Conservation (phyloP, 345 rosid genomes). For the Salix koriyanagi region DNA sequence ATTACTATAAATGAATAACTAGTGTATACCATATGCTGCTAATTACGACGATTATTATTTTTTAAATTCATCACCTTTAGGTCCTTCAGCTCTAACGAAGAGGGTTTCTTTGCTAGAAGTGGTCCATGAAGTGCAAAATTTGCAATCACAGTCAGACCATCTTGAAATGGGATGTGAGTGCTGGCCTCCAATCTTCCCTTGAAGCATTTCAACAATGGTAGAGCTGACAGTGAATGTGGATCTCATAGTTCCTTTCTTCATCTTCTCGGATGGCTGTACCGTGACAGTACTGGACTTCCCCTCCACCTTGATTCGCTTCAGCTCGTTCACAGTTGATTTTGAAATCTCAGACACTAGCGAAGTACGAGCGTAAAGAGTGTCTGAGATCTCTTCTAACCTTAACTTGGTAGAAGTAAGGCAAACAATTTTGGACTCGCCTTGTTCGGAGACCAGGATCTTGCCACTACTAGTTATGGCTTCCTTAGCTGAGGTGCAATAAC, state of each 20-base stretch:
- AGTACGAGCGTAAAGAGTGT: conserved; percentile 75
- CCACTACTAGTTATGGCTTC: conserved; percentile 55
- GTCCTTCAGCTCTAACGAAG: conserved; percentile 63
- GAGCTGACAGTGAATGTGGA: conserved; percentile 52
- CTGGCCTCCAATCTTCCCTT: conserved; percentile 45
- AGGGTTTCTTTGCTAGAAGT: conserved; percentile 52
- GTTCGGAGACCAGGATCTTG: conserved; percentile 74
- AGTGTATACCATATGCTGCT: too few species aligned
- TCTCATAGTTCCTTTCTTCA: conserved; percentile 32
- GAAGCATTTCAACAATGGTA: conserved; percentile 63
- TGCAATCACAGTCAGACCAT: conserved; percentile 96
- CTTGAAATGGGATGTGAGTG: conserved; percentile 44
- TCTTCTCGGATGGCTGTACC: conserved; percentile 28
- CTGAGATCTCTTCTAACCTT: conserved; percentile 81
- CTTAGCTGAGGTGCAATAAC: conserved; percentile 67
- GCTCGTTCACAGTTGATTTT: conserved; percentile 22
- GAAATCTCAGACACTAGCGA: conserved; percentile 46
- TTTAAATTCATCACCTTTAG: conserved; percentile 26
- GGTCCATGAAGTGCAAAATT: conserved; percentile 69
- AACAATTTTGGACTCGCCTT: conserved; percentile 73
- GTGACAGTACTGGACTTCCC: conserved; percentile 8
- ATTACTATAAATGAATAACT: not conserved
- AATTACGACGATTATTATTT: not conserved
- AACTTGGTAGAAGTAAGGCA: conserved; percentile 64
- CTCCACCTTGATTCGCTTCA: conserved; percentile 23